These are phyloP conservation scores for Macrotyloma uniflorum DNA, from an alignment of 306 rosid species.

Conservation along the genomic window DNA sequence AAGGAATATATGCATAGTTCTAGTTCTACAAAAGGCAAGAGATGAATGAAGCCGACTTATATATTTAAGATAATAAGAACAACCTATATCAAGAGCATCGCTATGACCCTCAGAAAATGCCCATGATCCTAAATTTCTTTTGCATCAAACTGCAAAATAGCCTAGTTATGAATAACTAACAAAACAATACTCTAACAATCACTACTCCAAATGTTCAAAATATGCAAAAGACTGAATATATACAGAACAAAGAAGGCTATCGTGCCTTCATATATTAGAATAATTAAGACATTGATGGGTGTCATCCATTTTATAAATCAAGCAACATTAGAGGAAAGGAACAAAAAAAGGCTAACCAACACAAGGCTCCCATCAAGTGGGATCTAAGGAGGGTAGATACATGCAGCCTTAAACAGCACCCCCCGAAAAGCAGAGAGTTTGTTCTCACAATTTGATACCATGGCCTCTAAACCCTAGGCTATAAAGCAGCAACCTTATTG, in stretches of 20 bases:
- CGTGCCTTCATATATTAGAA: constrained; percentile 2
- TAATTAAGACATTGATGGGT: constrained; percentile 10
- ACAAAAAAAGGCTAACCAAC: neutral
- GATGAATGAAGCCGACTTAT: neutral
- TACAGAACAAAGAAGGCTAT: constrained; percentile 8
- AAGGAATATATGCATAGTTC: neutral
- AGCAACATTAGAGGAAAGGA: neutral
- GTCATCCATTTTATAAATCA: constrained; percentile 19
- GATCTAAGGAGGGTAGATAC: neutral
- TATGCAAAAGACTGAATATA: constrained; percentile 24
- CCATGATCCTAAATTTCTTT: neutral
- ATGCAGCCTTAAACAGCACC: neutral
- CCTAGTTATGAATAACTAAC: neutral
- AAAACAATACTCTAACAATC: constrained; percentile 2
- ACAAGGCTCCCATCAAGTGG: neutral
- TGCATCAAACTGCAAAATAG: neutral
- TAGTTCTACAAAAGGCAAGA: neutral
- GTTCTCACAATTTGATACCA: neutral
- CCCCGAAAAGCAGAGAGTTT: neutral
- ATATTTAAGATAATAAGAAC: constrained; percentile 13
- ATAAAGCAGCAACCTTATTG: neutral
- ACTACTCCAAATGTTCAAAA: constrained; percentile 6
- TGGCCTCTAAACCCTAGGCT: neutral
- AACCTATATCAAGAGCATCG: constrained; percentile 8
- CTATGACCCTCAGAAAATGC: constrained; percentile 20